Base-by-base conservation (phyloP, 2,329 filamentous ascomycete genomes). In the Fusarium albidum region DNA sequence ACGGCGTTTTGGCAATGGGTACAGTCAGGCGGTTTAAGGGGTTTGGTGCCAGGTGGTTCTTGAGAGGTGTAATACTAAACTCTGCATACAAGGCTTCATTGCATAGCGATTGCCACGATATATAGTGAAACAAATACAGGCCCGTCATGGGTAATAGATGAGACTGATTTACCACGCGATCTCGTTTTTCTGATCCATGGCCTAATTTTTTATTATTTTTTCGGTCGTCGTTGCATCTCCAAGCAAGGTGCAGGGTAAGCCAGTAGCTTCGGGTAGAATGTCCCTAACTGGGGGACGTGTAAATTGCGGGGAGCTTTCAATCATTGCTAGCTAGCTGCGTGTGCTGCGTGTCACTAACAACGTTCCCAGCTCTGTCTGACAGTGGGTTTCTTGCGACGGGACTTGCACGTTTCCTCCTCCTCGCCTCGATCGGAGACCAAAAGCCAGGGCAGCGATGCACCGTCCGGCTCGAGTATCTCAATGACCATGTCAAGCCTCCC, bases 21-120 rank as follows among this genome's bases (percentile, higher is more conserved):
- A 90, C 69, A 89, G 86, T 69, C 83, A 86, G 70, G 81, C 82
- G 64, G 86, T 89, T 59, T 89, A 78, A 52, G 31, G 32, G 51
- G 28, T 38, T 21, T 43, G 44, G 45, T 39, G 26, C 35, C 18
- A 14, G 21, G 43, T 18, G 21, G 43, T 18, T 13, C 27, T 43
- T 28, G 28, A 50, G 34, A 31, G 38, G 25, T 57, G 55, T 57
- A 55, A 38, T 40, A 53, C 29, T 60, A 51, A 43, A 50, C 32
- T 34, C 31, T 60, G 49, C 52, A 64, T 57, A 53, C 48, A 21
- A 27, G 25, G 21, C 26, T 25, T 48, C 45, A 33, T 60, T 64
- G 56, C 62, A 64, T 67, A 53, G 53, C 50, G 44, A 43, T 26
- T 50, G 17, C 38, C 38, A 17, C 28, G 15, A 21, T 18, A 37